phyloP scores from a whole-genome alignment of 1,139 yeast species.

The Suhomyces wounanorum region DNA sequence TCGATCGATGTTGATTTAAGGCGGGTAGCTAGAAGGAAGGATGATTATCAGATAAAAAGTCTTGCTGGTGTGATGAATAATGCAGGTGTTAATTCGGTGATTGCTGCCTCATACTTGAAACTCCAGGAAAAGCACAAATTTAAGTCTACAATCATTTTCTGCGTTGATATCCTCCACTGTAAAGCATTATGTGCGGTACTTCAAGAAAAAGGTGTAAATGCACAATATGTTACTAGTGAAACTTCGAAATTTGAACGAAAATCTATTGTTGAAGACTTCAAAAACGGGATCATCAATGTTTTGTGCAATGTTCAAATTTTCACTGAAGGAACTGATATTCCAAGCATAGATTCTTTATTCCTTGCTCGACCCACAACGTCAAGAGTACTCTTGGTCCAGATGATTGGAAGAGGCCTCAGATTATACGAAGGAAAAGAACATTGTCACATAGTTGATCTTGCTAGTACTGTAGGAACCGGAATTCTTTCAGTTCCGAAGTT shows the following conservation, averaged over 20 bases:
- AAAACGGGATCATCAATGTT: conserved; percentile 64
- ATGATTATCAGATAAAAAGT: conserved; percentile 57
- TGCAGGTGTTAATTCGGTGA: conserved; percentile 52
- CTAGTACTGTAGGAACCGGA: conserved; percentile 60
- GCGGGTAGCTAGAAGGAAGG: conserved; percentile 32
- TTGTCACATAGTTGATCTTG: conserved; percentile 81
- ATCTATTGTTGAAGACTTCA: conserved; percentile 57
- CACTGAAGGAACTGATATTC: conserved; percentile 96
- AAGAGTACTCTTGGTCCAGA: conserved; percentile 69
- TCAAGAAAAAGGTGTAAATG: conserved; percentile 60
- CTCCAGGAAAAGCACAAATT: conserved; percentile 39
- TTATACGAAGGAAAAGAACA: conserved; percentile 57
- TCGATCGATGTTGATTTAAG: conserved; percentile 41
- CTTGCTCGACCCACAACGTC: conserved; percentile 84
- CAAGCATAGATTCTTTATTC: conserved; percentile 80
- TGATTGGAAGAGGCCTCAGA: conserved; percentile 90
- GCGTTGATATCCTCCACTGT: conserved; percentile 74
- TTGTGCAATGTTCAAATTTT: conserved; percentile 86
- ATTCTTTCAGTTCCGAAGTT: conserved; percentile 64
- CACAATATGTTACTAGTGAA: conserved; percentile 72
- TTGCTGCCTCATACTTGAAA: conserved; percentile 59
- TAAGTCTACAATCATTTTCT: conserved; percentile 73
- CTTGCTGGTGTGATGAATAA: conserved; percentile 61
- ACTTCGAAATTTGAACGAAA: conserved; percentile 59
- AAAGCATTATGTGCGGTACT: conserved; percentile 55